These are phyloP conservation scores for Colletotrichum costaricense DNA, from an alignment of 2,329 filamentous ascomycete species.

Conservation along the genomic window DNA sequence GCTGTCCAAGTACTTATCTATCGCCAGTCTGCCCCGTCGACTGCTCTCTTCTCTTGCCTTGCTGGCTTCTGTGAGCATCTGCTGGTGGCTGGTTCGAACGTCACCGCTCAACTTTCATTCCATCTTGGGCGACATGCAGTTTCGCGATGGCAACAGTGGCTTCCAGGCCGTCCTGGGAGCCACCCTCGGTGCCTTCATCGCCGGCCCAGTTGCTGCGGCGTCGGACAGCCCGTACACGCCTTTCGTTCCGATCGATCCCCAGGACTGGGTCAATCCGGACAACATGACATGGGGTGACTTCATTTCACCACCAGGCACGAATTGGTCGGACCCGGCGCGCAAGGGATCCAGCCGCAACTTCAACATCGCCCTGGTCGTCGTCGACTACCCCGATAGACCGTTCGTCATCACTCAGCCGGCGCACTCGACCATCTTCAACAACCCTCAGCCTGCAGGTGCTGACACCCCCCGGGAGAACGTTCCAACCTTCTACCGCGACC, in stretches of 20 bases:
- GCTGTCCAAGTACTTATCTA: neutral
- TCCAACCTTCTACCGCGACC: slow-evolving; percentile 60
- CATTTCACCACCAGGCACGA: slow-evolving; percentile 56
- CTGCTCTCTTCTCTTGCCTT: neutral
- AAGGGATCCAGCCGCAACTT: slow-evolving; percentile 62
- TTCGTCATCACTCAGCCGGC: slow-evolving; percentile 60
- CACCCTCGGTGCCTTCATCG: slow-evolving; percentile 19
- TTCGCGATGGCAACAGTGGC: slow-evolving; percentile 9
- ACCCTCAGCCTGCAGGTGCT: slow-evolving; percentile 57
- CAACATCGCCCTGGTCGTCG: slow-evolving; percentile 64
- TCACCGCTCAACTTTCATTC: neutral
- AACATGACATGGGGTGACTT: slow-evolving; percentile 66
- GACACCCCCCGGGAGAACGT: slow-evolving; percentile 53
- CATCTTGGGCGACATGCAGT: slow-evolving; percentile 13
- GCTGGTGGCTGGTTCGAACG: neutral
- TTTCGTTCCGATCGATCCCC: slow-evolving; percentile 61
- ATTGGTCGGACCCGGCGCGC: slow-evolving; percentile 57
- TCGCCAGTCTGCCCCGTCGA: slow-evolving; percentile 1
- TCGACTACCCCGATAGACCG: slow-evolving; percentile 61
- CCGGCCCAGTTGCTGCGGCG: neutral
- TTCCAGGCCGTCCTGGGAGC: slow-evolving; percentile 21
- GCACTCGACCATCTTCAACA: slow-evolving; percentile 61
- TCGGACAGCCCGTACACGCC: slow-evolving; percentile 46
- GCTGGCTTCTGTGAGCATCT: slow-evolving; percentile 1
- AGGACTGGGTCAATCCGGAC: slow-evolving; percentile 64